Evolutionary conservation across 495 filamentous ascomycete genomes (phyloP), one percentile per base, ranked within the genome.

Genomic region (Xylaria acuta): DNA sequence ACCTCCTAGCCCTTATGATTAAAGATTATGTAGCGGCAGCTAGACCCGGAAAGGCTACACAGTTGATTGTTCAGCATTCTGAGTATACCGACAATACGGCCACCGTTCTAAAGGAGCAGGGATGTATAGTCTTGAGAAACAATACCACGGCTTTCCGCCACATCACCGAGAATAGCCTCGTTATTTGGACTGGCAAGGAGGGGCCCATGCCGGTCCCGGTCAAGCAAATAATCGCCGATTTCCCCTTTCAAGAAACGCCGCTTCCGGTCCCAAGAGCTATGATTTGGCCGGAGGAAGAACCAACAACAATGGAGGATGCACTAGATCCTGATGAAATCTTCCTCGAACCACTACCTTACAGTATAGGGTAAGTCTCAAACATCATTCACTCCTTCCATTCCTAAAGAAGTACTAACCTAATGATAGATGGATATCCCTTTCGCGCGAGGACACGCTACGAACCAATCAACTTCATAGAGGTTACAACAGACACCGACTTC

Each of bases 171-270:
- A 59, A 59, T 9, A 7, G 30, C 5, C 54, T 59, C 27, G 30
- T 59, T n/a, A 59, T 59, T 20, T 59, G 54, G 54, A 18, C 32
- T 8, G 54, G 54, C 54, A 59, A 7, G 22, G 54, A 59, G 22
- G 27, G 27, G 14, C 54, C 54, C 5, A 59, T 59, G 54, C 16
- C 54, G 16, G 30, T 36, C 54, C 54, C 54, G 16, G 54, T 59
- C 6, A 59, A 59, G 14, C 54, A 59, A n/a, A 16, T 59, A 16
- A 59, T 59, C 3, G 54, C 54, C 27, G 54, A 59, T 34, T 59
- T 59, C 54, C 54, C 54, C 5, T 32, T 59, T 11, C 54, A 59
- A 36, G 18, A 6, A 14, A 6, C 54, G 5, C 27, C 27, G 22
- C 27, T 59, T 1, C 54, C 54, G 30, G 30, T 59, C 5, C 54